Base-by-base conservation (phyloP, 2,329 filamentous ascomycete species). In the Blastomyces emzantsi region DNA sequence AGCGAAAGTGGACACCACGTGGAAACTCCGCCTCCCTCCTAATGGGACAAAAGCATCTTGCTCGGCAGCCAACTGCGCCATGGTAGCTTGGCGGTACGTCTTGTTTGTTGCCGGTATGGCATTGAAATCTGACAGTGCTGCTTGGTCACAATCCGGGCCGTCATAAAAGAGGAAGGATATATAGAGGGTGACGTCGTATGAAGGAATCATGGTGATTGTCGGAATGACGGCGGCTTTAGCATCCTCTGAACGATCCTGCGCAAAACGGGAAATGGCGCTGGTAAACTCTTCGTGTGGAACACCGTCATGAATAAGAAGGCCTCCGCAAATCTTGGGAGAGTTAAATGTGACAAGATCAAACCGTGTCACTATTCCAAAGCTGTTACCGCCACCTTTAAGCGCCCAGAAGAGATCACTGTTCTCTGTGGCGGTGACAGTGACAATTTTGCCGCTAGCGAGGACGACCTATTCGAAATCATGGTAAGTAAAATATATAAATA, bases 351-450 rank as follows among this genome's bases (percentile, higher is more conserved):
- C 43, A 19, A 64, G 62, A 1, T 63, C 63, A 33, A 76, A 75
- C 19, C 70, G 66, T 0, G 73, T 76, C 11, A 76, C 72, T 19
- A 76, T 68, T 2, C 72, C 74, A 56, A 72, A 76, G 49, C 70
- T 72, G 57, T 73, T 74, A 9, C 67, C 73, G 4, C 72, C 73
- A 2, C 74, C 74, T 54, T 75, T 74, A 9, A 76, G 64, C 0
- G 74, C 72, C 73, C 73, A 75, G 68, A 74, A 75, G 8, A 76
- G 67, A 62, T 76, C 73, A 0, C 63, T 43, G 60, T 74, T 62
- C 9, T 68, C 54, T 1, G 60, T 65, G 3, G 65, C 60, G 3
- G 62, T 71, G 2, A 69, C 73, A 2, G 62, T 69, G 22, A 75
- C 65, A 30, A 73, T 68, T 8, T 65, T 68, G 0, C 72, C 73